Conservation (phyloP, 345 rosid genomes). For the Leavenworthia alabamica region DNA sequence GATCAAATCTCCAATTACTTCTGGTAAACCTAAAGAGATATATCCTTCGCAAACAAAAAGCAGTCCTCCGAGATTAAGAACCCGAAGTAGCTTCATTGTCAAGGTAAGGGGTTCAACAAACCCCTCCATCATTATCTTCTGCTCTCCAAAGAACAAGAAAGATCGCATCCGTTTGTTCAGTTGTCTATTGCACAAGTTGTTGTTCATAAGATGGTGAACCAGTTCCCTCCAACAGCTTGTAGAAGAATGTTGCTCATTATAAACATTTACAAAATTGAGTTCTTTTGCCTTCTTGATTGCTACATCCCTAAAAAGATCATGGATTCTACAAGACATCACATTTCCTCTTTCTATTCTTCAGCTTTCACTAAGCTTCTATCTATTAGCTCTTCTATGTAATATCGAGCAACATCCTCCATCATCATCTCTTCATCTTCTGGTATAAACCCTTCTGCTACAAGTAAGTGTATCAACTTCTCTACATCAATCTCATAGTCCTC, state of each 20-base stretch:
- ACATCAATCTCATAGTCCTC: constrained; percentile 16
- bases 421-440: neutral
- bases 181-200: neutral
- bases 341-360: neutral
- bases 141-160: neutral
- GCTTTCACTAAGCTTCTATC: neutral
- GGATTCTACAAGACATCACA: neutral
- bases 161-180: constrained; percentile 6
- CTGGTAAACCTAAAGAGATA: no score
- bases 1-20: no score
- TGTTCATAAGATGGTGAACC: neutral
- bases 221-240: neutral
- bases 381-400: neutral
- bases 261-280: neutral
- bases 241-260: neutral
- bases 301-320: constrained; percentile 6
- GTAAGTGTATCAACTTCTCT: neutral
- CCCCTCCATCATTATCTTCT: neutral
- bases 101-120: neutral
- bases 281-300: neutral
- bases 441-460: constrained; percentile 7
- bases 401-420: constrained; percentile 4
- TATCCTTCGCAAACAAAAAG: neutral
- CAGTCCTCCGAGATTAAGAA: neutral
- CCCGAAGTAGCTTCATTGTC: constrained; percentile 14